Evolutionary conservation across 257 asterid species (phyloP), one percentile per base, ranked within the genome.

Genomic region (Nicotiana benthamiana): DNA sequence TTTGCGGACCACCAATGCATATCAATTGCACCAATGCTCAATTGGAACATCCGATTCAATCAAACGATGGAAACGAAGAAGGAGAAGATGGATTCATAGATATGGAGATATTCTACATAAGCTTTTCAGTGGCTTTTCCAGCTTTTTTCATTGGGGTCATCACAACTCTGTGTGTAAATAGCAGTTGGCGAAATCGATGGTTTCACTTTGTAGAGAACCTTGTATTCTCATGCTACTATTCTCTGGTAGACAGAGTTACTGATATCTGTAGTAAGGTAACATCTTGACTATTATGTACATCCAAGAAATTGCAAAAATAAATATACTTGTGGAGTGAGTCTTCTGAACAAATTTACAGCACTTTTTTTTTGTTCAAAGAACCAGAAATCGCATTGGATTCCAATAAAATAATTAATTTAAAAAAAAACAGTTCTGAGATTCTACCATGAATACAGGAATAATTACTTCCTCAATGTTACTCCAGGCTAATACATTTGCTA

Each of bases 1-100:
- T 70, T 18, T 70, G 77, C 43, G 77, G 77, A n/a, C 77, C 27
- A 15, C 77, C 77, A 70, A 36, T 70, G 26, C 77, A 32, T 13
- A n/a, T 34, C 24, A 70, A n/a, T 32, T 70, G 77, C 13, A 32
- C 13, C 5, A 17, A 12, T 46, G 17, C 12, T 16, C 15, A 40
- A 16, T 12, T 26, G 43, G 10, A 30, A 64, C 51, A 8, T 32
- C 52, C 54, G 20, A 8, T 40, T 17, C 77, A 40, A 3, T 3
- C 56, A 13, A 15, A 32, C 6, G 16, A 68, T 32, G 56, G 26
- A 27, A 46, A 24, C 16, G 77, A 70, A 20, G 77, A 20, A 40
- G 46, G 46, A 40, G 59, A 52, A 52, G n/a, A 11, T 34, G 46
- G 46, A 12, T 26, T 17, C 43, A 7, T 36, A 1, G 77, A 70